Percentiles rank a stretch among this genome's conserved stretches.
Conservation (phyloP, 106 monocot genomes). For the Phalaenopsis equestris region DNA sequence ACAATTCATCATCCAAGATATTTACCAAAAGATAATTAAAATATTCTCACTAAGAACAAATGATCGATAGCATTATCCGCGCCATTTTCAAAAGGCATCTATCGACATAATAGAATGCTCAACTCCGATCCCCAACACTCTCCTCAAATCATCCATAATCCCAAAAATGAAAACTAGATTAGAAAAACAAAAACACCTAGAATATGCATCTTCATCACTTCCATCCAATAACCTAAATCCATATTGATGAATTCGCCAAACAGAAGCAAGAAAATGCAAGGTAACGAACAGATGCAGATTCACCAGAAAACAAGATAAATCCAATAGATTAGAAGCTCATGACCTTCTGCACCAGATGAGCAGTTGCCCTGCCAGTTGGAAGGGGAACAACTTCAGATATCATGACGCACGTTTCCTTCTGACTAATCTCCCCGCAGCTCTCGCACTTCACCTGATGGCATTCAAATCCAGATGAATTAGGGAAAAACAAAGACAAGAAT, state of each 20-base stretch:
- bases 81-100: no score
- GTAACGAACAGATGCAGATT: neutral
- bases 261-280: neutral
- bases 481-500: constrained; percentile 7
- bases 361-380: constrained; percentile 56
- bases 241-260: neutral
- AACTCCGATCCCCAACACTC: no score
- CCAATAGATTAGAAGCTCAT: neutral
- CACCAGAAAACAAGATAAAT: neutral
- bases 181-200: neutral
- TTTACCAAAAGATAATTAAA: no score
- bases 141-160: no score
- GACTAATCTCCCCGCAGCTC: constrained; percentile 80
- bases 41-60: no score
- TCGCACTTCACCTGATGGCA: constrained; percentile 67
- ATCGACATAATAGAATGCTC: no score
- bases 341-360: constrained; percentile 90
- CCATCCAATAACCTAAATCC: neutral
- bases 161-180: no score
- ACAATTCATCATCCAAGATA: no score
- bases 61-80: no score
- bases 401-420: constrained; percentile 57
- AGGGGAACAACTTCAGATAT: constrained; percentile 57
- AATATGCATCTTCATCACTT: neutral
- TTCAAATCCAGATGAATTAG: constrained; percentile 5